Conservation (phyloP, 192 early-diverging fungal species). For the Pilobolus umbonatus region DNA sequence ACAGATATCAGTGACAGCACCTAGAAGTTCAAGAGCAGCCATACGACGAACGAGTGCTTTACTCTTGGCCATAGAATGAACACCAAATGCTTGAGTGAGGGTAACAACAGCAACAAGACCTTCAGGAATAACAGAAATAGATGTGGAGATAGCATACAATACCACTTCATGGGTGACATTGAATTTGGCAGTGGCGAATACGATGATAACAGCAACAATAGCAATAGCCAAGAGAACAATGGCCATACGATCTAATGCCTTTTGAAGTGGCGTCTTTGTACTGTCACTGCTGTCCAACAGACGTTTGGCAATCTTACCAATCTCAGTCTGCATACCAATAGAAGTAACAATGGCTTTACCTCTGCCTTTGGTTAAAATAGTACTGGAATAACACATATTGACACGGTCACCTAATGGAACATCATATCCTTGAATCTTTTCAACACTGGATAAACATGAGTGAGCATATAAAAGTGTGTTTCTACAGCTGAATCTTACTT, state of each 20-base stretch:
- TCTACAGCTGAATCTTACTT: no score
- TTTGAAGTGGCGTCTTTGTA: constrained; percentile 62
- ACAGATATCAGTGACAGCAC: constrained; percentile 91
- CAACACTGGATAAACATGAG: constrained; percentile 26
- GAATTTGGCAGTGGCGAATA: constrained; percentile 73
- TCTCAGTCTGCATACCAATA: constrained; percentile 84
- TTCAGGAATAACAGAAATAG: constrained; percentile 94
- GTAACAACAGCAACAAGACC: constrained; percentile 93
- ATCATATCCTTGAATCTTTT: constrained; percentile 60
- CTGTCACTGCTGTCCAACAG: constrained; percentile 55
- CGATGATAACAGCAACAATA: constrained; percentile 70
- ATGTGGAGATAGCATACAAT: constrained; percentile 78
- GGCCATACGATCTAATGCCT: constrained; percentile 70
- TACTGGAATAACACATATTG: constrained; percentile 87
- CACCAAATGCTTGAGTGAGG: constrained; percentile 90
- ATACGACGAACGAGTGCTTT: constrained; percentile 89
- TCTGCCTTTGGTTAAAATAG: constrained; percentile 83
- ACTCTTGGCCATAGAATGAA: constrained; percentile 76
- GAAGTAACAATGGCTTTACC: constrained; percentile 85
- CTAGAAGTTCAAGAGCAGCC: constrained; percentile 83
- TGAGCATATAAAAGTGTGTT: no score
- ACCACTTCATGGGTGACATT: constrained; percentile 52
- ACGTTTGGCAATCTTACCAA: constrained; percentile 86
- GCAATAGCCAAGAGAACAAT: constrained; percentile 71
- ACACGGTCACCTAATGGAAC: constrained; percentile 86